Base-by-base conservation (phyloP, 192 early-diverging fungal species). In the Gaertneriomyces semiglobifer region DNA sequence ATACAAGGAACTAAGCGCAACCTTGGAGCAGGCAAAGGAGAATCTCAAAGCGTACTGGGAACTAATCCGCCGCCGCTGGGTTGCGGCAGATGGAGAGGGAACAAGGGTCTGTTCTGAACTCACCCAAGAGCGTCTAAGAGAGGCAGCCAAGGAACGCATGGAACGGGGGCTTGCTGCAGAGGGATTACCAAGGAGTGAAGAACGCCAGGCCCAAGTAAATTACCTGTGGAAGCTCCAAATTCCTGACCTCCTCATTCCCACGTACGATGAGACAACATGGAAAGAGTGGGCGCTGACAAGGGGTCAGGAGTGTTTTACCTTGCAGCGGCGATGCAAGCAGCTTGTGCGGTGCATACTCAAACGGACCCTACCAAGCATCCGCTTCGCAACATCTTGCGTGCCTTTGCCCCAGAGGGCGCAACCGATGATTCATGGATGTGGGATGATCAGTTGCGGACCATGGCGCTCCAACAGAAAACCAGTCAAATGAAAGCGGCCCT, bases 361-460 rank as follows among this genome's bases (percentile, higher is more conserved):
- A 1, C 11, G 48, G 10, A 12, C 43, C 60, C 44, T 42, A 4
- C 6, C 7, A 18, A 46, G 3, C 42, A n/a, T 5, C 44, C 39
- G 9, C 6, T 44, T 11, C 1, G 60, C 41, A 44, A 40, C 60
- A 47, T 47, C 2, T 42, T 62, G 4, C 14, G 43, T 11, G 20
- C 4, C 18, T 62, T 62, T 62, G 60, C 44, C 8, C 60, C 60
- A 19, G 60, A 62, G 43, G 60, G 60, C 5, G 44, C 44, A 44
- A 11, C 8, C 6, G 60, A 44, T 12, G 60, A 62, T 42, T 14
- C 39, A n/a, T 62, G 60, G 60, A 62, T 47, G 41, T 20, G 38
- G 19, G 57, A 58, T 58, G 38, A 33, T 9, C n/a, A 18, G 8
- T 42, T 20, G 19, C 19, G 25, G 4, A 16, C n/a, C 25, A 20